Base-by-base conservation (phyloP, 768 basidiomycete species). In the Leccinum subtestaceum region DNA sequence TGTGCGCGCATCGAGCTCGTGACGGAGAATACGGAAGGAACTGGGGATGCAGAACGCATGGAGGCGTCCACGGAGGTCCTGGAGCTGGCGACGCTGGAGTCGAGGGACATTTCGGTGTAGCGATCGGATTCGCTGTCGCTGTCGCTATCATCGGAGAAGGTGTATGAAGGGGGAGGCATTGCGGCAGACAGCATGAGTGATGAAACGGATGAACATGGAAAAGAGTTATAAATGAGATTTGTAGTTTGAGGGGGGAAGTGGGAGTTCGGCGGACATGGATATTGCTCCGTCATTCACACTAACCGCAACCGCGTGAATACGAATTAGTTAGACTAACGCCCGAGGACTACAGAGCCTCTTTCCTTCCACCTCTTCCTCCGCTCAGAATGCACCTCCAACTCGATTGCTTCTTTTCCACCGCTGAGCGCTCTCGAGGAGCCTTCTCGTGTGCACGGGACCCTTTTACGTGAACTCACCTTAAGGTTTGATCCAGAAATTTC, bases 11-110 rank as follows among this genome's bases (percentile, higher is more conserved):
- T 63, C 0, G 87, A 87, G 65, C 81, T 85, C 0, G 86, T 85
- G 67, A 90, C 69, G 1, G 89, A 90, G 67, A 82, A 78, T 8
- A 92, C 81, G 25, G 90, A 91, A 8, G 85, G 87, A 12, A 74
- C 72, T 2, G 90, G 89, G 3, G 90, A 90, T 2, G 69, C 72
- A 10, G 87, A 86, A 53, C 85, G 86, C 78, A 83, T 82, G 1
- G 85, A 86, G 48, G 69, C 63, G 64, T 84, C 84, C 53, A 78
- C 75, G 15, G 88, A 87, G 1, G 87, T 88, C 23, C 72, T 73
- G 0, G 87, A 85, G 66, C 77, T 80, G 4, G 72, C 74, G 9
- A 68, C 62, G 52, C 78, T 81, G 31, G 70, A 65, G 40, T 77
- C 72, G 23, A 77, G 65, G 36, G 81, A 80, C 43, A 76, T 72